phyloP scores from a whole-genome alignment of 306 rosid genomes.

The Heteromeles arbutifolia region DNA sequence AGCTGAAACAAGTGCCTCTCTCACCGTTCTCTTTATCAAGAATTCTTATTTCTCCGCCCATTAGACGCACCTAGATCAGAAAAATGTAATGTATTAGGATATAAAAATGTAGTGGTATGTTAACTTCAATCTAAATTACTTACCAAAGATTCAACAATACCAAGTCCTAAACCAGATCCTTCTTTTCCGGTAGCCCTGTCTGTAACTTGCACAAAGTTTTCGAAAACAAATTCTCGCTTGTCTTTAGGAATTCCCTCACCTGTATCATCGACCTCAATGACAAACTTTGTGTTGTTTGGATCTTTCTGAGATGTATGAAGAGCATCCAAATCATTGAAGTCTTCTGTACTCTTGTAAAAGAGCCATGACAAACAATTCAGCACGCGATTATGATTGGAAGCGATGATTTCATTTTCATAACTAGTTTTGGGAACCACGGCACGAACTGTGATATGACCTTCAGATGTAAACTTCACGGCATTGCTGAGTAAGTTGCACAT shows the following conservation, averaged over 20 bases:
- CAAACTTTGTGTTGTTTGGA: slow-evolving; percentile 39
- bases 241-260: slow-evolving; percentile 88
- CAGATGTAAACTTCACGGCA: slow-evolving; percentile 66
- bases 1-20: slow-evolving; percentile 73
- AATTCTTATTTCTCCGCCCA: slow-evolving; percentile 72
- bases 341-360: slow-evolving; percentile 25
- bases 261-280: slow-evolving; percentile 79
- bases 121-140: not conserved
- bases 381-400: slow-evolving; percentile 17
- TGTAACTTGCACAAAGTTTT: slow-evolving; percentile 72
- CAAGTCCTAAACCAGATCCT: slow-evolving; percentile 93
- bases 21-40: slow-evolving; percentile 59
- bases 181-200: slow-evolving; percentile 52
- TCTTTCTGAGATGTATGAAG: slow-evolving; percentile 22
- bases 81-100: not conserved
- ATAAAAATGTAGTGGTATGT: not conserved
- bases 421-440: slow-evolving; percentile 50
- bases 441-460: slow-evolving; percentile 60
- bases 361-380: slow-evolving; percentile 23
- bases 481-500: slow-evolving; percentile 65
- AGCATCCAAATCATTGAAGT: slow-evolving; percentile 19
- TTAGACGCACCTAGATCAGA: slow-evolving; percentile 54
- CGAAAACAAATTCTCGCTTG: slow-evolving; percentile 52
- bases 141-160: slow-evolving; percentile 82
- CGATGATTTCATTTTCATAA: slow-evolving; percentile 33